Conservation (phyloP, 1,284 basidiomycete species). For the Chiua sp. region DNA sequence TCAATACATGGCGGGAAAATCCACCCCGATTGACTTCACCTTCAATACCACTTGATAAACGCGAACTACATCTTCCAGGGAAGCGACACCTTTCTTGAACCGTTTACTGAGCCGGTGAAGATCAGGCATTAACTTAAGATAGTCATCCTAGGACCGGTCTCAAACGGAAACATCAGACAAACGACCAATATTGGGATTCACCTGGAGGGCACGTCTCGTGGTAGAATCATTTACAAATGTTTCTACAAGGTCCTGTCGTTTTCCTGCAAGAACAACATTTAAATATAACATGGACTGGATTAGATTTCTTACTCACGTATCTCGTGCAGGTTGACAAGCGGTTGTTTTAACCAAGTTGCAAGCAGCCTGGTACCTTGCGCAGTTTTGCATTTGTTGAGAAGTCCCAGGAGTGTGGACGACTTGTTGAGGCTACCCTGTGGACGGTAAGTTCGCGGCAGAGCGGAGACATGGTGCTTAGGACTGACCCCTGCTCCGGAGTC, state of each 20-base stretch:
- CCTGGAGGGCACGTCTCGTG: slow-evolving; percentile 76
- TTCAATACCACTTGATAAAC: slow-evolving; percentile 90
- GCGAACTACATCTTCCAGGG: slow-evolving; percentile 94
- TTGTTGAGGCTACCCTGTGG: slow-evolving; percentile 59
- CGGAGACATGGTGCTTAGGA: slow-evolving; percentile 31
- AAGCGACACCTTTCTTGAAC: slow-evolving; percentile 86
- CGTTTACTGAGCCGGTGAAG: slow-evolving; percentile 93
- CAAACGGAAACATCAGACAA: background rate
- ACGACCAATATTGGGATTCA: slow-evolving; percentile 32
- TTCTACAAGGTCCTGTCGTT: slow-evolving; percentile 88
- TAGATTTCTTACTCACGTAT: slow-evolving; percentile 68
- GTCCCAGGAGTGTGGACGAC: slow-evolving; percentile 88
- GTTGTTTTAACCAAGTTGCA: slow-evolving; percentile 96
- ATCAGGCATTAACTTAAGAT: slow-evolving; percentile 92
- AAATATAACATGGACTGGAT: background rate
- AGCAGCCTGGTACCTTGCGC: slow-evolving; percentile 93
- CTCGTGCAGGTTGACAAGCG: slow-evolving; percentile 92
- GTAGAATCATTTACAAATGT: slow-evolving; percentile 84
- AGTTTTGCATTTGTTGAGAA: slow-evolving; percentile 97
- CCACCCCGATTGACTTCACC: slow-evolving; percentile 35
- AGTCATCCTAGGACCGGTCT: slow-evolving; percentile 66
- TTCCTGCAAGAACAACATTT: slow-evolving; percentile 50
- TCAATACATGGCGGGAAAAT: background rate
- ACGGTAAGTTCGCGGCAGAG: slow-evolving; percentile 8
- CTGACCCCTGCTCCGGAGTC: slow-evolving; percentile 66